phyloP scores from a whole-genome alignment of 2,329 filamentous ascomycete genomes.

The Aspergillus japonicus region DNA sequence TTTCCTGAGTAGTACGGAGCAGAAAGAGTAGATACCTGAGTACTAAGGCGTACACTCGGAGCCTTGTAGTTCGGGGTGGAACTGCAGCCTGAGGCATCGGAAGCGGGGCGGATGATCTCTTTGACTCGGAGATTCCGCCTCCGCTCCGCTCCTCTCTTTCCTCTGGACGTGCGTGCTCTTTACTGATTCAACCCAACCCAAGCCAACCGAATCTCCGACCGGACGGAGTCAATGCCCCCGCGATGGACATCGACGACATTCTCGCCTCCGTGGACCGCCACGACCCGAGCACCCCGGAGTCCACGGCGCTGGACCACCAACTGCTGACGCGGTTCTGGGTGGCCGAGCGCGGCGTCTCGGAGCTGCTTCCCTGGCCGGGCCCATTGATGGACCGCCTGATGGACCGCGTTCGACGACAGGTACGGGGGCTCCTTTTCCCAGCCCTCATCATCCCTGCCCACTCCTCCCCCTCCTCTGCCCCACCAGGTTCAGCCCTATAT shows the following conservation, averaged over 20 bases:
- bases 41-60: background rate
- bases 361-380: slow-evolving; percentile 77
- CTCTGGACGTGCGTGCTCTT: background rate
- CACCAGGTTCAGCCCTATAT: background rate
- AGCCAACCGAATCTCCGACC: too few species aligned
- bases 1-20: background rate
- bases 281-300: slow-evolving; percentile 43
- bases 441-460: too few species aligned
- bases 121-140: slow-evolving; percentile 10
- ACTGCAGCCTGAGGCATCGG: slow-evolving; percentile 1
- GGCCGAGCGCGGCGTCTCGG: slow-evolving; percentile 83
- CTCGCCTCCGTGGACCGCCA: slow-evolving; percentile 69
- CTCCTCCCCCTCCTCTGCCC: background rate
- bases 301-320: slow-evolving; percentile 67
- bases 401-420: slow-evolving; percentile 65
- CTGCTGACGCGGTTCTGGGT: slow-evolving; percentile 89
- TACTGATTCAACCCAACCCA: background rate
- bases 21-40: background rate
- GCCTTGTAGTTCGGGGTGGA: background rate
- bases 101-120: slow-evolving; percentile 2
- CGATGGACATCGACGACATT: slow-evolving; percentile 79
- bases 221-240: background rate
- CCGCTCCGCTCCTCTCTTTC: slow-evolving; percentile 21
- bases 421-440: slow-evolving; percentile 18
- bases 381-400: slow-evolving; percentile 80